Conservation (phyloP, 305 asterid genomes). For the Euphrasia arctica region DNA sequence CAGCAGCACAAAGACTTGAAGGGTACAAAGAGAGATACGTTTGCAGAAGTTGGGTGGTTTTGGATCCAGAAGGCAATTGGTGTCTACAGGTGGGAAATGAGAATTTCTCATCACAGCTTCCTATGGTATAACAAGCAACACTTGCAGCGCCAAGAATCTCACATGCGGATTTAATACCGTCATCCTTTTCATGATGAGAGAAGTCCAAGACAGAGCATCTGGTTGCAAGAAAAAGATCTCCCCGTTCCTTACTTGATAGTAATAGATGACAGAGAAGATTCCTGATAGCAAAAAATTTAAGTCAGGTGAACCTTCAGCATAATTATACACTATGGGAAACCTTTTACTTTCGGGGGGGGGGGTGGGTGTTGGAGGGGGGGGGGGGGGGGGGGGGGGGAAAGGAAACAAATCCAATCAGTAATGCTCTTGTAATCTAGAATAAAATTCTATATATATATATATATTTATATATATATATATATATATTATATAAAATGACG, state of each 20-base stretch:
- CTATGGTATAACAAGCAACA: conserved; percentile 68
- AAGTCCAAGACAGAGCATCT: conserved; percentile 60
- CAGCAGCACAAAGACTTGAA: conserved; percentile 6
- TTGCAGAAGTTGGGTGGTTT: conserved; percentile 58
- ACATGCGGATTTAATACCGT: conserved; percentile 50
- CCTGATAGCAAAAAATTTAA: conserved; percentile 45
- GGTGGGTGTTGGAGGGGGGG: neutral
- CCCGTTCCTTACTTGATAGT: conserved; percentile 67
- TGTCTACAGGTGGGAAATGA: conserved; percentile 48
- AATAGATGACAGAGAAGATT: conserved; percentile 74
- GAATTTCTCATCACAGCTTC: conserved; percentile 34
- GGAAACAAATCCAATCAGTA: conserved; percentile 7
- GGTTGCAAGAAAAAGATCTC: conserved; percentile 56
- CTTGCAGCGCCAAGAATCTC: conserved; percentile 87
- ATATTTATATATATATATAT: too few relatives aligned
- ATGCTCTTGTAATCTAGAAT: conserved; percentile 11
- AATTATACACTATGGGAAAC: conserved; percentile 15
- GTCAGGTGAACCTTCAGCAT: conserved; percentile 30
- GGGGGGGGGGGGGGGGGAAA: too few relatives aligned
- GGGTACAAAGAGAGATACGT: conserved; percentile 44
- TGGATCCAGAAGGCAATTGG: conserved; percentile 40
- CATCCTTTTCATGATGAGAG: conserved; percentile 44
- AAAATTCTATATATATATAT: conserved; percentile 6
- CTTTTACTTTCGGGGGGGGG: neutral
- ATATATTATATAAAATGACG: too few relatives aligned